Evolutionary conservation across 2,329 filamentous ascomycete genomes (phyloP), one percentile per base, ranked within the genome.

Genomic region (Fusarium tanahbumbuense): DNA sequence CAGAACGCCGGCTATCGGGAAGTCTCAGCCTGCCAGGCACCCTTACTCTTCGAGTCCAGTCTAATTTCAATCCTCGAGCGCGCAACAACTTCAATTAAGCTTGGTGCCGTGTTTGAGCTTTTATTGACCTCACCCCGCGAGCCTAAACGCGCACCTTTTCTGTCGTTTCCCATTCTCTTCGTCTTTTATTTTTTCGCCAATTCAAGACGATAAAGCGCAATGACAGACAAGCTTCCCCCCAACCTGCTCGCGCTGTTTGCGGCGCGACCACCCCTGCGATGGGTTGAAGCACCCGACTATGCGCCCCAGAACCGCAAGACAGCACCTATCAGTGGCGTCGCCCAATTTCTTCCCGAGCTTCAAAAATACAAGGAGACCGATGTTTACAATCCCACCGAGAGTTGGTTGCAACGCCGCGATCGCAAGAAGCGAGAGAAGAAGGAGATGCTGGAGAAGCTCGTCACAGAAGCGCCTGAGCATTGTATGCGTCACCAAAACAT

Each of bases 201-300:
- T 42, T 41, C 27, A 46, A 64, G 41, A 56, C 23, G 70, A 61
- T 53, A 68, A 57, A 75, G 84, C 75, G 47, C 56, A 68, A 99
- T 98, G 96, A 98, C 96, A 53, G 95, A 98, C 86, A 96, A 97
- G 83, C 91, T 99, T 22, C 95, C 96, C 62, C 93, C 92, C 59
- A 95, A 97, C 79, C 88, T 98, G 64, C 87, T 98, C 76, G 92
- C 93, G 82, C 93, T 98, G 73, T 99, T 99, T 84, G 93, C 95
- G 82, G 93, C 96, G 78, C 93, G 96, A 64, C 96, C 96, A 75
- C 92, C 95, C 64, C 84, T 98, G 78, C 92, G 94, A 81, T 98
- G 93, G 87, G 89, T 97, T 65, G 91, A 92, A 65, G 93, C 94
- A 9, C 86, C 87, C 74, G 95, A 98, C 81, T 86, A 92, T 79